These are phyloP conservation scores for Ophiostoma sp. DNA, from an alignment of 2,329 filamentous ascomycete genomes.

Conservation along the genomic window DNA sequence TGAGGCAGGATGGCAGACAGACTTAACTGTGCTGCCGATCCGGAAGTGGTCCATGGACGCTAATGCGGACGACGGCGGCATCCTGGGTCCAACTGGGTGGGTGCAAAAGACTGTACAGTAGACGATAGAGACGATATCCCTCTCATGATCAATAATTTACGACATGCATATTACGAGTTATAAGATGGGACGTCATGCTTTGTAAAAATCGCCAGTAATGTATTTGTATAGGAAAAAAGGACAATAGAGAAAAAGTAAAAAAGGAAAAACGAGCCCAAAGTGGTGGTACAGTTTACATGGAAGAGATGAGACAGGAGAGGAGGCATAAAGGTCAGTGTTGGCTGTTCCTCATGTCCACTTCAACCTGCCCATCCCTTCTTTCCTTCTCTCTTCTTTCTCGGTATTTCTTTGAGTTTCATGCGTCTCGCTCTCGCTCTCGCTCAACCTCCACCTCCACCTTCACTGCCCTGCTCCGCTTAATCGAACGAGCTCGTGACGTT, in stretches of 20 bases:
- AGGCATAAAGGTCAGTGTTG: background rate
- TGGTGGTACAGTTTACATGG: constrained; percentile 23
- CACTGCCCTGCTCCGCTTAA: constrained; percentile 38
- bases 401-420: background rate
- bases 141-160: constrained; percentile 6
- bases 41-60: constrained; percentile 75
- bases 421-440: background rate
- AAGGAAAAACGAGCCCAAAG: constrained; percentile 1
- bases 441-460: background rate
- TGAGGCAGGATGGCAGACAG: constrained; percentile 68
- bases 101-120: constrained; percentile 28
- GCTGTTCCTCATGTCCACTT: no score
- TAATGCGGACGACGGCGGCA: constrained; percentile 59
- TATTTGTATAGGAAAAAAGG: constrained; percentile 24
- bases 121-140: background rate
- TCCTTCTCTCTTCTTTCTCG: constrained; percentile 4
- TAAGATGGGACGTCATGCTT: background rate
- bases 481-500: constrained; percentile 82
- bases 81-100: constrained; percentile 61
- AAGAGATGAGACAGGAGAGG: background rate
- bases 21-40: constrained; percentile 59
- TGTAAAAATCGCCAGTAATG: constrained; percentile 17
- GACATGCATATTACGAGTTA: background rate
- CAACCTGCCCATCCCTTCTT: background rate
- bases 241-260: background rate